Base-by-base conservation (phyloP, 768 basidiomycete species). In the Tricholoma terreum region DNA sequence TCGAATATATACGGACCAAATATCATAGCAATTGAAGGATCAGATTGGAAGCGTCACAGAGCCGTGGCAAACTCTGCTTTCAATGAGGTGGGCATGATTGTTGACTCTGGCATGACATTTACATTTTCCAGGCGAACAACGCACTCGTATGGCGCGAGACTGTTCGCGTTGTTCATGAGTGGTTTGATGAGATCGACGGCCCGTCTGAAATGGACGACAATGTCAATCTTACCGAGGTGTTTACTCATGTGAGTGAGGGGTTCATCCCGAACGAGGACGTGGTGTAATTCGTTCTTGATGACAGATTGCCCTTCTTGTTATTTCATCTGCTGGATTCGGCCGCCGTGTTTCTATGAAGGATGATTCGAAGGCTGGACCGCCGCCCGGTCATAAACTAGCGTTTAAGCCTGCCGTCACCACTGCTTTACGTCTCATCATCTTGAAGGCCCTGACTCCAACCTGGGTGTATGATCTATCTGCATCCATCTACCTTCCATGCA, bases 81-180 rank as follows among this genome's bases (percentile, higher is more conserved):
- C 65, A 80, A 74, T 46, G 81, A 82, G 67, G 81, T 70, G 54
- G 49, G 65, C 48, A 14, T 17, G 38, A 15, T 33, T 22, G n/a
- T n/a, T n/a, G n/a, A n/a, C n/a, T n/a, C n/a, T n/a, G n/a, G n/a
- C n/a, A n/a, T n/a, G n/a, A n/a, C n/a, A n/a, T n/a, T n/a, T n/a
- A n/a, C 17, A 31, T 53, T 42, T 12, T 19, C 51, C 54, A 81
- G 80, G 71, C 74, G 10, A 79, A 81, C 34, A 71, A 76, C 54
- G 73, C 77, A 6, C 68, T 81, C n/a, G 80, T 79, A 4, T 82
- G 81, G 81, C 63, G 66, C 14, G 79, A 82, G 60, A 71, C 76
- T 0, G 68, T 73, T 8, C 72, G 71, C 31, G 65, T 78, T 1
- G 57, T 73, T 7, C 61, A 74, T 22, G 75, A 80, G 58, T 80